Base-by-base conservation (phyloP, 1,139 yeast genomes). In the Pichia sp. region DNA sequence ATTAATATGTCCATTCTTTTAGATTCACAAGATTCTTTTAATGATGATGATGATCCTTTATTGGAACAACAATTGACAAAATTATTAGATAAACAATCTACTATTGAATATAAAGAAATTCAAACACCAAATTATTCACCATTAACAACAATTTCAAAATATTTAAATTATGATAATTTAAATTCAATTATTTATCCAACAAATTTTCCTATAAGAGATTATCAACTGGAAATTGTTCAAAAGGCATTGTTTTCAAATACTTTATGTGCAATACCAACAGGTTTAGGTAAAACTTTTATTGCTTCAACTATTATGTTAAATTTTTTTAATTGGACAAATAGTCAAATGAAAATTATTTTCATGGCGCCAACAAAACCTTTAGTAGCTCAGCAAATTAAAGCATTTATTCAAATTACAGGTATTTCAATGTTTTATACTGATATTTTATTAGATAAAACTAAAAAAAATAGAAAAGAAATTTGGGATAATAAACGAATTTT, bases 351-450 rank as follows among this genome's bases (percentile, higher is more conserved):
- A 62, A 79, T 92, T 55, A 77, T 94, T 5, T 94, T 94, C 63
- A 83, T 92, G 83, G 98, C 99, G 0, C 99, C 99, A 0, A 94
- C 99, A 0, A 74, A 89, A 56, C 99, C 99, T 0, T 73, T 94
- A 51, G 98, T 94, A n/a, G 92, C 96, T 0, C 99, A 94, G 66
- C 98, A 94, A 65, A 86, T 92, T 57, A 86, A 86, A 60, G 97
- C 97, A 0, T 92, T 97, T 61, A 75, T 90, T 51, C 85, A 89
- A 8, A 83, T 87, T 31, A 84, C 96, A 0, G 97, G 97, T 1
- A 79, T 90, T 29, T 84, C 95, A 0, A 71, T 82, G 44, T 68
- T 74, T 26, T 83, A 83, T 47, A 86, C 92, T 2, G 95, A 96
- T 1, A 86, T 89, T 44, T 68, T 94, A 50, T 68, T 92, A 43